These are phyloP conservation scores for Danielozyma ontarioensis DNA, from an alignment of 805 yeast species.

Conservation along the genomic window DNA sequence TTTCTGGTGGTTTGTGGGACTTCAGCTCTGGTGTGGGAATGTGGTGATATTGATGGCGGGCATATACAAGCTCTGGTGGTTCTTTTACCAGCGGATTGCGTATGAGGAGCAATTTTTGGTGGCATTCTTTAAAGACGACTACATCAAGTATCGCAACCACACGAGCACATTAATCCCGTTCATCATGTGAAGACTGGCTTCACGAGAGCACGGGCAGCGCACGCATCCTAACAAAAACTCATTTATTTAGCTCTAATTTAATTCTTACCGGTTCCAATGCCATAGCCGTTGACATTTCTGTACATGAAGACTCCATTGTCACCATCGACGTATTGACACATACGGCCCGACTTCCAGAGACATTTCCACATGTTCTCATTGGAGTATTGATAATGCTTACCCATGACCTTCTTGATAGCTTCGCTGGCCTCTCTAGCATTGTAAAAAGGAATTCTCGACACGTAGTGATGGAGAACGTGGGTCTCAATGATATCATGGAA, in stretches of 20 bases:
- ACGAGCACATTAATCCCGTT: conserved; percentile 61
- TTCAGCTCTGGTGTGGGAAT: conserved; percentile 68
- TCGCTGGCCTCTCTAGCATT: conserved; percentile 76
- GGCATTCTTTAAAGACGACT: conserved; percentile 67
- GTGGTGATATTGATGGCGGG: conserved; percentile 56
- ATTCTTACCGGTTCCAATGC: conserved; percentile 1
- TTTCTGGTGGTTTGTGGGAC: conserved; percentile 89
- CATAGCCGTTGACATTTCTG: conserved; percentile 5
- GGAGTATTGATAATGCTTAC: conserved; percentile 63
- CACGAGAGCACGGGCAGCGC: no score
- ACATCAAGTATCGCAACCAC: conserved; percentile 43
- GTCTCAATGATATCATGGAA: conserved; percentile 91
- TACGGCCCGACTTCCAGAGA: conserved; percentile 58
- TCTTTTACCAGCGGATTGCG: conserved; percentile 62
- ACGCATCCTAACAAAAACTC: background rate
- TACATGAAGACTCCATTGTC: conserved; percentile 28
- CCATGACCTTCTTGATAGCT: conserved; percentile 81
- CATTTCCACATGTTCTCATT: conserved; percentile 72
- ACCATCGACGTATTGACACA: conserved; percentile 72
- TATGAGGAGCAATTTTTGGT: conserved; percentile 67
- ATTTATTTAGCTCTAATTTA: background rate
- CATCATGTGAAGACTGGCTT: background rate
- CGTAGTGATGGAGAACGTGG: conserved; percentile 82
- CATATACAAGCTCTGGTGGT: conserved; percentile 52
- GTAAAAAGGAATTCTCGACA: conserved; percentile 82